Evolutionary conservation across 495 filamentous ascomycete species (phyloP).

Genomic region (Aspergillus coremiiformis): DNA sequence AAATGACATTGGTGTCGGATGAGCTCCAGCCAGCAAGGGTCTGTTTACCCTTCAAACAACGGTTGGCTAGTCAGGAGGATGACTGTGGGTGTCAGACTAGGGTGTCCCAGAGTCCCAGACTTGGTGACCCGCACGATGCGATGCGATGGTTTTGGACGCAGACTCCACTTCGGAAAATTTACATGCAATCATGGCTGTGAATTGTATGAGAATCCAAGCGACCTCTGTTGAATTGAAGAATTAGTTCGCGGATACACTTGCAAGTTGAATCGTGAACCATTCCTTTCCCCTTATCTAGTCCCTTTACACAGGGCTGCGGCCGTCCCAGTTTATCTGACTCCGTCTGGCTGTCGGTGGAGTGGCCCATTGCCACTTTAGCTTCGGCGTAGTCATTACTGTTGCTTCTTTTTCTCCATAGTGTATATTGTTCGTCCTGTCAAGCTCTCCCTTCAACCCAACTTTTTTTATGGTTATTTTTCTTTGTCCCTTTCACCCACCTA

Average conservation of each 20-base stretch:
- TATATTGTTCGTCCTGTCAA: not conserved
- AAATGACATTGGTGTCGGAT: conserved; percentile 8
- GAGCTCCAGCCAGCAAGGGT: conserved; percentile 18
- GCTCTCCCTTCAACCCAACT: not conserved
- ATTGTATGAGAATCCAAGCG: conserved; percentile 1
- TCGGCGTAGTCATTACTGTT: conserved; percentile 4
- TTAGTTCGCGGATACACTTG: not conserved
- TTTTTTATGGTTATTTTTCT: not conserved
- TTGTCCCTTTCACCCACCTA: not conserved
- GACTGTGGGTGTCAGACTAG: conserved; percentile 14
- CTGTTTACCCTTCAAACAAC: conserved; percentile 15
- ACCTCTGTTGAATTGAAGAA: conserved; percentile 2
- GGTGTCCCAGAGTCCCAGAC: conserved; percentile 17
- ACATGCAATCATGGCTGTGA: conserved; percentile 7
- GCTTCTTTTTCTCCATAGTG: not conserved
- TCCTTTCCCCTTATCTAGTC: conserved; percentile 1
- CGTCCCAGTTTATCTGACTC: not conserved
- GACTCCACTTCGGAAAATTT: conserved; percentile 19
- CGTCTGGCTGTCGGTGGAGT: not conserved
- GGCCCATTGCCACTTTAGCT: conserved; percentile 13
- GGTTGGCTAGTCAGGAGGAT: conserved; percentile 14
- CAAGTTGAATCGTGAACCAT: conserved; percentile 7
- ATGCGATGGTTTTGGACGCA: conserved; percentile 13
- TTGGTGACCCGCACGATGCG: conserved; percentile 17
- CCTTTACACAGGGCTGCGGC: conserved; percentile 5